A percentile compares a stretch with the other conserved stretches of the same genome.
These are phyloP conservation scores for Solanum pinnatisectum DNA, from an alignment of 257 asterid species.

Conservation along the genomic window DNA sequence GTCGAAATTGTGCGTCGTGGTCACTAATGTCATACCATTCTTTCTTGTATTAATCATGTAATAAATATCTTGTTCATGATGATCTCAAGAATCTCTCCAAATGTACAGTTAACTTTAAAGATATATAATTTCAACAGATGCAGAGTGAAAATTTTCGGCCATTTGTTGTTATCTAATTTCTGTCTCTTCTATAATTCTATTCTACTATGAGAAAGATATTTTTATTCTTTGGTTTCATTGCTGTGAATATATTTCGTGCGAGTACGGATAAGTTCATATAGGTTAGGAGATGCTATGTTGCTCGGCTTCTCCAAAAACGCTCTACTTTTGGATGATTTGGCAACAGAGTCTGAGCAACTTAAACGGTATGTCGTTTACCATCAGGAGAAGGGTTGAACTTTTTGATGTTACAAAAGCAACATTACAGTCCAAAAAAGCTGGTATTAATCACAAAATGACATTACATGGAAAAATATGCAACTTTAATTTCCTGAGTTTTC, in stretches of 20 bases:
- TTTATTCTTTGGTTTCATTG: not conserved
- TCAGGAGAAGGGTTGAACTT: not conserved
- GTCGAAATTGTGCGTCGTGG: not conserved
- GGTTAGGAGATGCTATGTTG: not conserved
- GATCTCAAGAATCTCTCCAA: not conserved
- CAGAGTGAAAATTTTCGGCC: not conserved
- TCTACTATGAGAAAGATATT: not conserved
- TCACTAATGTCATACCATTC: not conserved
- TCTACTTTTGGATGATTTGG: not conserved
- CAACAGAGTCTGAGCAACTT: not conserved
- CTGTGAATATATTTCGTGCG: not conserved
- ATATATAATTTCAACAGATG: not conserved
- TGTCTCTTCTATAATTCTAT: not conserved
- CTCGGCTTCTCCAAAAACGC: not conserved
- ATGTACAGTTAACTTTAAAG: not conserved
- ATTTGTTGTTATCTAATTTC: not conserved
- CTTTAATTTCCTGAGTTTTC: not conserved
- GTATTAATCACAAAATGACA: not conserved
- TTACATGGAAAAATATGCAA: not conserved
- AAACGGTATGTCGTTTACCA: not conserved
- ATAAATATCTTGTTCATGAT: not conserved
- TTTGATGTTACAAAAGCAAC: not conserved
- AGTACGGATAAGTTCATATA: not conserved
- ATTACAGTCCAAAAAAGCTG: not conserved
- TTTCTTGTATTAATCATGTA: not conserved